A percentile compares a stretch with the other conserved stretches of the same genome.
Evolutionary conservation across 345 rosid genomes (phyloP).

Genomic region (Aethionema arabicum): DNA sequence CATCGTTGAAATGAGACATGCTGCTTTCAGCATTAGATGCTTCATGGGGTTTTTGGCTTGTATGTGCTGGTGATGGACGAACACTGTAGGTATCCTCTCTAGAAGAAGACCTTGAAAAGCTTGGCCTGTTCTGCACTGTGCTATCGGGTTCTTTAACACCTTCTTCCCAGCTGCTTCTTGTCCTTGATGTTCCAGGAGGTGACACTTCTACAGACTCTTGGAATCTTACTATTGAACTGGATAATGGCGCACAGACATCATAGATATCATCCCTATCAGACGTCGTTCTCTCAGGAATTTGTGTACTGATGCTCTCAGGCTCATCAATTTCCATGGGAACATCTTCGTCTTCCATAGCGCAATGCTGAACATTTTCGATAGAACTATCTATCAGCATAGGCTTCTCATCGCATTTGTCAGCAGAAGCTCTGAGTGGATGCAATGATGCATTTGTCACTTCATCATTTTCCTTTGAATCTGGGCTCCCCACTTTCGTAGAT

Average conservation of each 20-base stretch:
- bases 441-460: conserved; percentile 28
- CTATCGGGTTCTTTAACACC: conserved; percentile 20
- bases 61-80: conserved; percentile 25
- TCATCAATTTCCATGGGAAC: conserved; percentile 34
- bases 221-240: conserved; percentile 30
- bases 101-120: conserved; percentile 27
- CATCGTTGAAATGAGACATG: conserved; percentile 35
- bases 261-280: conserved; percentile 37
- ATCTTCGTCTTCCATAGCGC: conserved; percentile 26
- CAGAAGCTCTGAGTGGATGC: conserved; percentile 30
- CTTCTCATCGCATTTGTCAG: conserved; percentile 13
- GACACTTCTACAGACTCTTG: conserved; percentile 29
- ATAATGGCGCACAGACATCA: conserved; percentile 33
- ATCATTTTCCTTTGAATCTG: conserved; percentile 16
- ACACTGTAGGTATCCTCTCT: conserved; percentile 28
- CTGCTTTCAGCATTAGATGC: conserved; percentile 33
- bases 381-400: conserved; percentile 24
- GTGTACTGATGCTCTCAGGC: conserved; percentile 34
- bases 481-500: conserved; percentile 28
- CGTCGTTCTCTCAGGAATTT: conserved; percentile 30
- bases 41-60: conserved; percentile 21
- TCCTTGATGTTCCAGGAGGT: conserved; percentile 24
- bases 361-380: conserved; percentile 4
- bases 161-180: conserved; percentile 25
- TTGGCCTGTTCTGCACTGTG: conserved; percentile 23